Percentiles rank a stretch among this genome's conserved stretches.
These are phyloP conservation scores for Colletotrichum lindemuthianum DNA, from an alignment of 2,329 filamentous ascomycete genomes.

Conservation along the genomic window DNA sequence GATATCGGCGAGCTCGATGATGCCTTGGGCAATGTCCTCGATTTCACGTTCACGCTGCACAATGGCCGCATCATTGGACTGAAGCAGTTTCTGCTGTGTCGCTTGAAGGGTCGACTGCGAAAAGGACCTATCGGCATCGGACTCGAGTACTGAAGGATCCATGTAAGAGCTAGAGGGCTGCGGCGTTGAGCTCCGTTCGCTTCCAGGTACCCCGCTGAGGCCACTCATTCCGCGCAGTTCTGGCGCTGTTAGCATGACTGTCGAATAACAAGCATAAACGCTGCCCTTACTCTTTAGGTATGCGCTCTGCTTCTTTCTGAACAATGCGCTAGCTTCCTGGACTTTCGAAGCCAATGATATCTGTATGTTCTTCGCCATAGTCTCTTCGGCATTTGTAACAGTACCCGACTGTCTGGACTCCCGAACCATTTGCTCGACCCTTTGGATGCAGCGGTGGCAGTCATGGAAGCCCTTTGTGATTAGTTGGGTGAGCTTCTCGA, in stretches of 20 bases:
- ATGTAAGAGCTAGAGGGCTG: constrained; percentile 66
- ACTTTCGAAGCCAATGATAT: constrained; percentile 88
- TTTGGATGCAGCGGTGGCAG: constrained; percentile 89
- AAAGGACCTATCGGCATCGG: constrained; percentile 91
- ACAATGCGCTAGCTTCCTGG: constrained; percentile 89
- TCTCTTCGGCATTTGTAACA: constrained; percentile 86
- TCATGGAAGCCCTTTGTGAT: constrained; percentile 91
- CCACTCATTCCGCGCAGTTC: constrained; percentile 80
- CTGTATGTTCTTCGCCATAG: constrained; percentile 96
- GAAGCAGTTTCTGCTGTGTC: constrained; percentile 74
- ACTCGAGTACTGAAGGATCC: constrained; percentile 90
- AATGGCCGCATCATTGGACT: constrained; percentile 85
- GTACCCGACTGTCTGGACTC: constrained; percentile 79
- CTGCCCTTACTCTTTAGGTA: constrained; percentile 86
- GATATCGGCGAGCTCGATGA: constrained; percentile 95
- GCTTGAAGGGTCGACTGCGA: constrained; percentile 90
- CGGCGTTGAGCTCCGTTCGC: constrained; percentile 64
- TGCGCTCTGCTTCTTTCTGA: constrained; percentile 96
- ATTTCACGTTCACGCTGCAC: constrained; percentile 95
- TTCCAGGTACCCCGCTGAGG: constrained; percentile 56
- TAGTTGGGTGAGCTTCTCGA: constrained; percentile 88
- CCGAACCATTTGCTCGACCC: constrained; percentile 86
- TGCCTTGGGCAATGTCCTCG: constrained; percentile 96
- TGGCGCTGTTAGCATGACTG: constrained; percentile 49
- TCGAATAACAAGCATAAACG: not conserved